Evolutionary conservation across 495 filamentous ascomycete genomes (phyloP).

Genomic region (Apodospora peruviana): DNA sequence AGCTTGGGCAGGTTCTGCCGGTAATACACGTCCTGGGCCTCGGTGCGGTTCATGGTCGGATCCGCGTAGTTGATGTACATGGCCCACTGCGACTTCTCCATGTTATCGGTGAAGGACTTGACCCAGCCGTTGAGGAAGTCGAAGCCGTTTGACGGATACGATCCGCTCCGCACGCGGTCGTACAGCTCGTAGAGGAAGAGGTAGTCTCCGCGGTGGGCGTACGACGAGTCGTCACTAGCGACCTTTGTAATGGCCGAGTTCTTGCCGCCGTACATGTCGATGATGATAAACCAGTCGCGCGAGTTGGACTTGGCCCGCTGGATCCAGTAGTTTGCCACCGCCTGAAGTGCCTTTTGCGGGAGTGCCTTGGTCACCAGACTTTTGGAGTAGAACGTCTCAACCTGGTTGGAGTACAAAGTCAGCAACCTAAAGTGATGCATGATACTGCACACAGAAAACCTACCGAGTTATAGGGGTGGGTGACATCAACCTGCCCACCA

Average conservation of each 20-base stretch:
- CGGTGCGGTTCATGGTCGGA: slow-evolving; percentile 29
- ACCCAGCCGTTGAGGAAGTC: slow-evolving; percentile 37
- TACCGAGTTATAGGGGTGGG: slow-evolving; percentile 36
- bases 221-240: slow-evolving; percentile 24
- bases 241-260: slow-evolving; percentile 36
- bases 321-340: slow-evolving; percentile 38
- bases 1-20: slow-evolving; percentile 45
- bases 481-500: slow-evolving; percentile 32
- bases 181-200: slow-evolving; percentile 40
- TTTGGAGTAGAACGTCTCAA: slow-evolving; percentile 43
- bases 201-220: slow-evolving; percentile 29
- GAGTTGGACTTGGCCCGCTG: slow-evolving; percentile 27
- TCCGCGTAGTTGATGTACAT: slow-evolving; percentile 47
- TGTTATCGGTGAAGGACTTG: slow-evolving; percentile 24
- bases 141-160: slow-evolving; percentile 27
- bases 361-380: slow-evolving; percentile 36
- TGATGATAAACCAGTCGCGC: slow-evolving; percentile 39
- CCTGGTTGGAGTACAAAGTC: slow-evolving; percentile 16
- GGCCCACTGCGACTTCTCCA: slow-evolving; percentile 29
- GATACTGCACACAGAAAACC: no score
- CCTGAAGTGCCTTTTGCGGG: slow-evolving; percentile 23
- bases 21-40: slow-evolving; percentile 45
- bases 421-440: background rate
- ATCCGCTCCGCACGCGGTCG: slow-evolving; percentile 21
- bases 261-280: slow-evolving; percentile 39